phyloP scores from a whole-genome alignment of 2,329 filamentous ascomycete species.

The Monilinia fructicola region DNA sequence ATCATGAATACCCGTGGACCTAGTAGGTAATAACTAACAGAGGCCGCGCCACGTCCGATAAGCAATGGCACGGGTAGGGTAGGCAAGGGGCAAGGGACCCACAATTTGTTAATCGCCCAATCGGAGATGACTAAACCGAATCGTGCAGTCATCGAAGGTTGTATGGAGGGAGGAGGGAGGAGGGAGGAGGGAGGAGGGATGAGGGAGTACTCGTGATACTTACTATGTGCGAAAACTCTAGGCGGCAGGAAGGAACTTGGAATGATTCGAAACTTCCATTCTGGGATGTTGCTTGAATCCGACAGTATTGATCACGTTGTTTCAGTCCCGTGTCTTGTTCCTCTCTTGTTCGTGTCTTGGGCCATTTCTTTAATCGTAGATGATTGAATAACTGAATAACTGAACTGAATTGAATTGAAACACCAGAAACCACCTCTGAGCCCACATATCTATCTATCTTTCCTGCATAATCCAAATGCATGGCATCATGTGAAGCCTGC shows the following conservation, averaged over 20 bases:
- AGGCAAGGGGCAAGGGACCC: too few species aligned
- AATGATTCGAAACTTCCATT: not conserved
- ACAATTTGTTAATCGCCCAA: not conserved
- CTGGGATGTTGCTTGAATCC: too few species aligned
- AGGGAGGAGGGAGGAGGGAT: not conserved
- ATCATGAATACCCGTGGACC: not conserved
- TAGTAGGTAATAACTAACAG: not conserved
- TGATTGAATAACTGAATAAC: too few species aligned
- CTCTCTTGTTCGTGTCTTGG: not conserved
- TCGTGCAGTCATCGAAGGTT: constrained; percentile 15
- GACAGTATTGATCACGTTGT: not conserved
- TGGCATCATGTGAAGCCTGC: not conserved
- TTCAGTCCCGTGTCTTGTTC: too few species aligned
- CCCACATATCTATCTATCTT: not conserved
- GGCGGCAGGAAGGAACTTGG: too few species aligned
- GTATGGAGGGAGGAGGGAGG: too few species aligned
- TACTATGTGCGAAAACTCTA: not conserved
- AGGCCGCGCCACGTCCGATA: constrained; percentile 2
- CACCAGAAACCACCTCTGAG: constrained; percentile 3
- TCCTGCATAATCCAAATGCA: not conserved
- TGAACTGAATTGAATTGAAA: too few species aligned
- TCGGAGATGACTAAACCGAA: not conserved
- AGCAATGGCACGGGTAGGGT: not conserved
- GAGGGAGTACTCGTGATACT: not conserved
- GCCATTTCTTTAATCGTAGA: not conserved